These are phyloP conservation scores for Echinochloa phyllopogon DNA, from an alignment of 176 grass and related monocot genomes.

Conservation along the genomic window DNA sequence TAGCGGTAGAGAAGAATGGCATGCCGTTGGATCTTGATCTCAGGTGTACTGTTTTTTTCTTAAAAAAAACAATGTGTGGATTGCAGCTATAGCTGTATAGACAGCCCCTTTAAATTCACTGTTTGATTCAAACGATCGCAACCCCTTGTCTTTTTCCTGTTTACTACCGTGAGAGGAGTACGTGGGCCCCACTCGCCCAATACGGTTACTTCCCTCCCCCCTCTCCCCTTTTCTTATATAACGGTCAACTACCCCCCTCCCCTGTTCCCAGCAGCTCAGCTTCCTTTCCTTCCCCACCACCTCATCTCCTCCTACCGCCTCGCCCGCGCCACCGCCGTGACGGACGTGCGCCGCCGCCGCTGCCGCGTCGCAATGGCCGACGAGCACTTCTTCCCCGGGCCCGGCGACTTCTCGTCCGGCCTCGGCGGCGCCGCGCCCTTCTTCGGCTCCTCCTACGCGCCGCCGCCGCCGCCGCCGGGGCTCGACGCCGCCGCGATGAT, in stretches of 20 bases:
- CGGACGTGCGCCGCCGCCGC: background rate
- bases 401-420: background rate
- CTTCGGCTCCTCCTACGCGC: background rate
- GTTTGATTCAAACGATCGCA: too few species aligned
- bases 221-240: constrained; percentile 44
- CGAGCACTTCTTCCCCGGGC: constrained; percentile 49
- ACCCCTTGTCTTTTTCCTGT: background rate
- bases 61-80: too few species aligned
- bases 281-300: background rate
- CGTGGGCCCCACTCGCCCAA: constrained; percentile 3
- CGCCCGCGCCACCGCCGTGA: background rate
- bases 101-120: too few species aligned
- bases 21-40: too few species aligned
- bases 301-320: background rate
- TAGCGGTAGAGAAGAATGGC: too few species aligned
- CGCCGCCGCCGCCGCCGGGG: background rate
- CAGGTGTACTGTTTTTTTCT: too few species aligned
- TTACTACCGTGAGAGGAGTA: background rate
- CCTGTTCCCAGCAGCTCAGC: background rate
- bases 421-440: constrained; percentile 2
- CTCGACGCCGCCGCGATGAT: constrained; percentile 25
- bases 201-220: constrained; percentile 35
- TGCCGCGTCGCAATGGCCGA: constrained; percentile 33
- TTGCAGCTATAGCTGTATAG: too few species aligned
- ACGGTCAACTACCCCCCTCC: constrained; percentile 53